A percentile compares a stretch with the other conserved stretches of the same genome.
Evolutionary conservation across 163 green algal species (phyloP).

Genomic region (Scenedesmus sp.): DNA sequence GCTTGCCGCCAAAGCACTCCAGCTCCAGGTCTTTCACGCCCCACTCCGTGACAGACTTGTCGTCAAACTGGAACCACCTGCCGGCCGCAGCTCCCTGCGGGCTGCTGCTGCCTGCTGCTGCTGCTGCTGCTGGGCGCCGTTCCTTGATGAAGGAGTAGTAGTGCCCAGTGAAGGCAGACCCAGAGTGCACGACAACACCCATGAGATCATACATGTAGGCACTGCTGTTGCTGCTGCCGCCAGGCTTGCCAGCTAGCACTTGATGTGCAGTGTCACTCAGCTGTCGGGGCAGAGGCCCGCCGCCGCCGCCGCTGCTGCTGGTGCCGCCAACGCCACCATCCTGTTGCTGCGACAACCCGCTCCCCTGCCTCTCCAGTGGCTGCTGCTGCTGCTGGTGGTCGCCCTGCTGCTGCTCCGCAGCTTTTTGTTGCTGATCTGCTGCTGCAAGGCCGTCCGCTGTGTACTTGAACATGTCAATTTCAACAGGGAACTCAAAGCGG

Average conservation of each 20-base stretch:
- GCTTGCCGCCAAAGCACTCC: constrained; percentile 91
- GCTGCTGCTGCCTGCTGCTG: not conserved
- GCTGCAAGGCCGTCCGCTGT: constrained; percentile 81
- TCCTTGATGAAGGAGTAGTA: constrained; percentile 91
- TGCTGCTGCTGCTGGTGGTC: not conserved
- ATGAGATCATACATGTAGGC: constrained; percentile 86
- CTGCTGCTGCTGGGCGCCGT: constrained; percentile 4
- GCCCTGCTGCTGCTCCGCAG: constrained; percentile 19
- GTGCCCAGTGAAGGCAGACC: constrained; percentile 88
- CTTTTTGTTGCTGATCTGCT: constrained; percentile 45
- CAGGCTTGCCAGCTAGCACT: not conserved
- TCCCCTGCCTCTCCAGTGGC: not conserved
- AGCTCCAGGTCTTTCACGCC: constrained; percentile 80
- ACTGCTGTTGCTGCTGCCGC: not conserved
- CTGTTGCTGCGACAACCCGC: not conserved
- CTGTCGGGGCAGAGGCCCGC: not conserved
- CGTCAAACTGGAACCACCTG: constrained; percentile 91
- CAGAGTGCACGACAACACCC: constrained; percentile 88
- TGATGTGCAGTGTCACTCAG: constrained; percentile 33
- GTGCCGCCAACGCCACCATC: not conserved
- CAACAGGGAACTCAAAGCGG: constrained; percentile 90
- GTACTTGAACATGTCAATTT: constrained; percentile 90
- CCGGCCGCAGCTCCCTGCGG: not conserved
- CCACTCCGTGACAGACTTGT: constrained; percentile 87
- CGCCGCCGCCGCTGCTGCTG: not conserved